Conservation (phyloP, 257 asterid species). For the Agastache rugosa region DNA sequence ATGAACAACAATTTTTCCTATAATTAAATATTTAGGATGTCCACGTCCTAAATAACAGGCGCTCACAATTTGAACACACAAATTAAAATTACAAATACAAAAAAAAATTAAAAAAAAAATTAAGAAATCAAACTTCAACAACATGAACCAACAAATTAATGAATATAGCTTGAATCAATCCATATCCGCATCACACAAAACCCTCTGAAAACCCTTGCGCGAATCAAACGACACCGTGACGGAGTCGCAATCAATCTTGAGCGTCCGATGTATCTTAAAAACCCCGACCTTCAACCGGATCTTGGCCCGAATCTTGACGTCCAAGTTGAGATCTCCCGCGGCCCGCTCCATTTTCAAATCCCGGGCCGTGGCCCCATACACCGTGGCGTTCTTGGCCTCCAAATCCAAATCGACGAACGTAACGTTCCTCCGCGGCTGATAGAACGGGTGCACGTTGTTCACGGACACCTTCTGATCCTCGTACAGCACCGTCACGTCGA, state of each 20-base stretch:
- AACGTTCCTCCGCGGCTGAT: slow-evolving; percentile 62
- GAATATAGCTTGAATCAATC: too few relatives aligned
- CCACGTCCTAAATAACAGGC: too few relatives aligned
- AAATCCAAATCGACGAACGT: slow-evolving; percentile 58
- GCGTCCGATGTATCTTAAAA: slow-evolving; percentile 60
- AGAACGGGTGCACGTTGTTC: slow-evolving; percentile 60
- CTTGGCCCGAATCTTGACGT: slow-evolving; percentile 61
- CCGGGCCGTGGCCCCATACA: slow-evolving; percentile 57
- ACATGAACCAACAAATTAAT: not conserved
- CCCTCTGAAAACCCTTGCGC: slow-evolving; percentile 50
- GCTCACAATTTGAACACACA: not conserved
- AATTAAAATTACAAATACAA: not conserved
- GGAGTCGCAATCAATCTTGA: slow-evolving; percentile 61
- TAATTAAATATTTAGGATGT: too few relatives aligned
- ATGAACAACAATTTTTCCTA: too few relatives aligned
- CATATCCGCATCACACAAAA: slow-evolving; percentile 61
- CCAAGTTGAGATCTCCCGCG: slow-evolving; percentile 58
- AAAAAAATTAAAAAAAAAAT: not conserved
- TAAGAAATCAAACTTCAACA: not conserved
- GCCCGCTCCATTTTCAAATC: slow-evolving; percentile 60
- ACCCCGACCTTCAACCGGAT: slow-evolving; percentile 76
- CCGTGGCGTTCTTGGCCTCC: slow-evolving; percentile 48
- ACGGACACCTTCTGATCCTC: slow-evolving; percentile 58
- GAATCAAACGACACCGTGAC: slow-evolving; percentile 49
- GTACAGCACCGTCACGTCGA: slow-evolving; percentile 61